Evolutionary conservation across 495 filamentous ascomycete genomes (phyloP), one percentile per base, ranked within the genome.

Genomic region (Monascus purpureus): DNA sequence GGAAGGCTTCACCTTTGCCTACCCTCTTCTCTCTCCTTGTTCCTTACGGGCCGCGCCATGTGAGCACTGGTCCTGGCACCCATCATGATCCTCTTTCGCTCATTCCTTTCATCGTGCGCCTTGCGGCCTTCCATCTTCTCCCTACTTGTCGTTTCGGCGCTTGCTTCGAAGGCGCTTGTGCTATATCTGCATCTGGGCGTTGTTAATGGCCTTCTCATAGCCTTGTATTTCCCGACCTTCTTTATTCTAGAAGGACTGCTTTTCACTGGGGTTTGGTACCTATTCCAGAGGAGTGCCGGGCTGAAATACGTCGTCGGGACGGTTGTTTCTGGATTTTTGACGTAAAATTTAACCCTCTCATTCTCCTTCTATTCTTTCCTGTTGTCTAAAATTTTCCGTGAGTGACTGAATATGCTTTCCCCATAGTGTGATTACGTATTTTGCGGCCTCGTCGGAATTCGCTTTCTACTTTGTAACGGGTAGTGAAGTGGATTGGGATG

Each of bases 391-490:
- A 23, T 18, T 14, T 11, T 36, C 13, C 31, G 19, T n/a, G 14
- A 23, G 15, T 19, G 20, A 13, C 13, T 8, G n/a, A 22, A 39
- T 29, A 3, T 17, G 9, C 8, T 17, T 13, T 8, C 20, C 17
- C 22, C 4, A 12, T 31, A 50, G 47, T 5, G 24, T 13, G 11
- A 31, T 48, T 22, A 39, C 37, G 12, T 31, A 45, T 17, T 12
- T 31, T 11, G 36, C 44, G 1, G 36, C 36, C n/a, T 32, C 47
- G 1, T 50, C 47, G 2, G 44, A 50, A 16, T 31, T 48, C 8
- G 39, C 38, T 1, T 50, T 50, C 17, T 50, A 45, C 16, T 33
- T 40, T 12, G 41, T 50, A 2, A 48, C 47, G n/a, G 41, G 47
- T 16, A 47, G 37, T 18, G 47, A 50, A 17, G 32, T 47, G 24